These are phyloP conservation scores for Coniochaeta sp. DNA, from an alignment of 2,329 filamentous ascomycete genomes.

Conservation along the genomic window DNA sequence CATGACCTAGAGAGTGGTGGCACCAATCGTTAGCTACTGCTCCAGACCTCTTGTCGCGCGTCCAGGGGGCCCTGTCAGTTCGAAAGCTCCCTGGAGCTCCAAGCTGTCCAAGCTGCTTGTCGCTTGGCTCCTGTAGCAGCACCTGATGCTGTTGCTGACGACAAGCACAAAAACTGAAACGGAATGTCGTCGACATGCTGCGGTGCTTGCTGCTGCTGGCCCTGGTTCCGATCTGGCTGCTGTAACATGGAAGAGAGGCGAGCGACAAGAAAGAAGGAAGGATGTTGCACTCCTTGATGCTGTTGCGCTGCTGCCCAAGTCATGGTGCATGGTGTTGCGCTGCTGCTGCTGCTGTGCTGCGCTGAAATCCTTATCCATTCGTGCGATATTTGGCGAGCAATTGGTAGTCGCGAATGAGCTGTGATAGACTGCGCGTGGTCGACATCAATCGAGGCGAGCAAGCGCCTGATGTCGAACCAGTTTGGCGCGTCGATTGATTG, in stretches of 20 bases:
- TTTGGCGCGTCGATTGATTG: neutral
- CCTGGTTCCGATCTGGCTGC: neutral
- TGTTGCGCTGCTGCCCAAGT: neutral
- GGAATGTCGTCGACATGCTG: neutral
- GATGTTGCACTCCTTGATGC: neutral
- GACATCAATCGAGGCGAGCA: slow-evolving; percentile 7
- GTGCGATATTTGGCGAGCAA: neutral
- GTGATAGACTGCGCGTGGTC: neutral
- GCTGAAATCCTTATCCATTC: neutral
- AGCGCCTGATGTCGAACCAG: neutral
- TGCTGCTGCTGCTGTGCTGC: neutral
- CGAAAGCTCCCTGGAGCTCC: neutral
- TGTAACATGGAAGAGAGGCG: neutral
- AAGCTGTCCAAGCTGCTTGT: neutral
- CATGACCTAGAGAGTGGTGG: slow-evolving; percentile 37
- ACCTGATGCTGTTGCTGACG: neutral
- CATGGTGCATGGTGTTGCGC: neutral
- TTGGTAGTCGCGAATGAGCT: neutral
- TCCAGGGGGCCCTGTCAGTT: neutral
- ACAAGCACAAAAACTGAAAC: neutral
- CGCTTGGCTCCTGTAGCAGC: neutral
- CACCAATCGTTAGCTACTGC: neutral
- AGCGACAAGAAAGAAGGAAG: neutral
- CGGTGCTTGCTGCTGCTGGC: neutral
- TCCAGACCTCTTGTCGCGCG: neutral